Evolutionary conservation across 306 rosid genomes (phyloP).

Genomic region (Cucumis sativus): Cucumber_9930_V3 NC_026655.2:22893001-22893500

Average conservation of each 20-base stretch:
- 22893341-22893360: neutral
- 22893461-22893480: neutral
- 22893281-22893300: neutral
- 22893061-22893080: neutral
- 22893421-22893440: neutral
- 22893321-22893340: neutral
- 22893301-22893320: neutral
- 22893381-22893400: neutral
- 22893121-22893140: neutral
- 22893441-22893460: neutral
- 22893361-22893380: neutral
- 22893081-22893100: neutral
- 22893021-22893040: no score
- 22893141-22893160: neutral
- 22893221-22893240: constrained; percentile 17
- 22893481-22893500: neutral
- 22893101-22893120: neutral
- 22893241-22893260: constrained; percentile 15
- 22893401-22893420: neutral
- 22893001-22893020: no score
- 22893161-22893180: neutral
- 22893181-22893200: constrained; percentile 9
- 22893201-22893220: constrained; percentile 13
- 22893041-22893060: neutral
- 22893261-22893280: neutral